Evolutionary conservation across 495 filamentous ascomycete genomes (phyloP).

Genomic region (Beverwykella pulmonaria): DNA sequence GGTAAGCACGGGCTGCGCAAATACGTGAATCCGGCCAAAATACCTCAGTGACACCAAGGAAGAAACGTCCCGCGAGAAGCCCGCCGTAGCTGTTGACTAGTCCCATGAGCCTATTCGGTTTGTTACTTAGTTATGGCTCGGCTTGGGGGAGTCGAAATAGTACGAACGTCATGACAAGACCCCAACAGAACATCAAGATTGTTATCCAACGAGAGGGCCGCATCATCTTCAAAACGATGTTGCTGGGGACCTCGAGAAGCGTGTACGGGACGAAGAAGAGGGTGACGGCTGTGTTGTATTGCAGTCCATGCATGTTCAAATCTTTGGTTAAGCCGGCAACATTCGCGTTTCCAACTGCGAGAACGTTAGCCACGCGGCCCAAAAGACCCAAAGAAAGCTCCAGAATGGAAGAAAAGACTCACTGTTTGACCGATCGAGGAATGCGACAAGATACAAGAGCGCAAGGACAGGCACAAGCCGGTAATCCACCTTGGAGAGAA

Average conservation of each 20-base stretch:
- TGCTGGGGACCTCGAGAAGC: conserved; percentile 40
- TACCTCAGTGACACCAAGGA: conserved; percentile 43
- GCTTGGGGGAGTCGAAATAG: background rate
- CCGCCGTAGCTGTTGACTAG: conserved; percentile 33
- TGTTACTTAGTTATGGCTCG: conserved; percentile 51
- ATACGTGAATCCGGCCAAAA: background rate
- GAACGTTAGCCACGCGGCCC: conserved; percentile 7
- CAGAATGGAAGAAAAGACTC: background rate
- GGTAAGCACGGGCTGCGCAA: background rate
- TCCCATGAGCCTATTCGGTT: conserved; percentile 40
- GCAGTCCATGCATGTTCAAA: conserved; percentile 21
- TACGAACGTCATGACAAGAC: conserved; percentile 59
- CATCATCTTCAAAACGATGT: conserved; percentile 39
- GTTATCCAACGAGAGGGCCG: conserved; percentile 28
- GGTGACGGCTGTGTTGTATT: conserved; percentile 38
- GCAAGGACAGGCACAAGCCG: conserved; percentile 33
- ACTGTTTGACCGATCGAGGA: conserved; percentile 43
- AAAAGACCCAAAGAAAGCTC: background rate
- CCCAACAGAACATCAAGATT: conserved; percentile 42
- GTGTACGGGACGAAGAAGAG: conserved; percentile 51
- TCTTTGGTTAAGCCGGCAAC: conserved; percentile 33
- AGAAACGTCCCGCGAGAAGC: conserved; percentile 35
- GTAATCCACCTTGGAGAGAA: conserved; percentile 31
- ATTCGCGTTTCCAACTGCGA: conserved; percentile 34
- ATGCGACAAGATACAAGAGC: conserved; percentile 34